phyloP scores from a whole-genome alignment of 352 stramenopile genomes.

The Phytophthora pinifolia region DNA sequence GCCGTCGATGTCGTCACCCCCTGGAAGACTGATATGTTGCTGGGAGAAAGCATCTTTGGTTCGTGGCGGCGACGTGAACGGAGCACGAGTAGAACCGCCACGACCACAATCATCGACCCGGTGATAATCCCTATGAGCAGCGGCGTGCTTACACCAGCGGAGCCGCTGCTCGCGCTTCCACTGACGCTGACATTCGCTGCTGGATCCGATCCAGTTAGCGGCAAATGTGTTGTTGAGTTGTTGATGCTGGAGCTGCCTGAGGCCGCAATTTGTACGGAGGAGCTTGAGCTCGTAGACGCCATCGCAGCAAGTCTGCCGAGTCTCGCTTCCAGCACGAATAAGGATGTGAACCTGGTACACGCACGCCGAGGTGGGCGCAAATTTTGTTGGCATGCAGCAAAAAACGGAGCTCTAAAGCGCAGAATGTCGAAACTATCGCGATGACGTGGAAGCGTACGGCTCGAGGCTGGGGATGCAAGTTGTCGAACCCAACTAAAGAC shows the following conservation, averaged over 20 bases:
- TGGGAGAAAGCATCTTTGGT: slow-evolving; percentile 18
- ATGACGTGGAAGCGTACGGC: slow-evolving; percentile 19
- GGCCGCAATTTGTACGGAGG: not conserved
- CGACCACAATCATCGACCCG: slow-evolving; percentile 14
- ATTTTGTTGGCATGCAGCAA: not conserved
- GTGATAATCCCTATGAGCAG: slow-evolving; percentile 18
- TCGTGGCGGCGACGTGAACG: slow-evolving; percentile 12
- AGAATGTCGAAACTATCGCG: slow-evolving; percentile 19
- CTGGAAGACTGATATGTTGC: slow-evolving; percentile 19
- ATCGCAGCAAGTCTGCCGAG: slow-evolving; percentile 10
- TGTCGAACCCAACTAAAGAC: slow-evolving; percentile 9
- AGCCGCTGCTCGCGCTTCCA: not conserved
- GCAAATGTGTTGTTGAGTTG: slow-evolving; percentile 6
- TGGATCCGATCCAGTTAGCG: slow-evolving; percentile 3
- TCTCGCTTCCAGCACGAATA: slow-evolving; percentile 15
- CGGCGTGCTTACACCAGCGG: slow-evolving; percentile 5
- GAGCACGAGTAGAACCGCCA: slow-evolving; percentile 21
- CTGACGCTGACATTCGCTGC: slow-evolving; percentile 1
- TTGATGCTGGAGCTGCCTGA: slow-evolving; percentile 6
- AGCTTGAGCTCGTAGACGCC: slow-evolving; percentile 20
- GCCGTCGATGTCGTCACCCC: slow-evolving; percentile 22
- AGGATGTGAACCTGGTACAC: slow-evolving; percentile 11
- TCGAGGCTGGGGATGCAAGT: not conserved
- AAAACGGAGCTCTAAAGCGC: slow-evolving; percentile 3
- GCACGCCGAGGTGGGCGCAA: slow-evolving; percentile 1